Evolutionary conservation across 2,329 filamentous ascomycete genomes (phyloP).

Genomic region (Cyclaneusma minus): DNA sequence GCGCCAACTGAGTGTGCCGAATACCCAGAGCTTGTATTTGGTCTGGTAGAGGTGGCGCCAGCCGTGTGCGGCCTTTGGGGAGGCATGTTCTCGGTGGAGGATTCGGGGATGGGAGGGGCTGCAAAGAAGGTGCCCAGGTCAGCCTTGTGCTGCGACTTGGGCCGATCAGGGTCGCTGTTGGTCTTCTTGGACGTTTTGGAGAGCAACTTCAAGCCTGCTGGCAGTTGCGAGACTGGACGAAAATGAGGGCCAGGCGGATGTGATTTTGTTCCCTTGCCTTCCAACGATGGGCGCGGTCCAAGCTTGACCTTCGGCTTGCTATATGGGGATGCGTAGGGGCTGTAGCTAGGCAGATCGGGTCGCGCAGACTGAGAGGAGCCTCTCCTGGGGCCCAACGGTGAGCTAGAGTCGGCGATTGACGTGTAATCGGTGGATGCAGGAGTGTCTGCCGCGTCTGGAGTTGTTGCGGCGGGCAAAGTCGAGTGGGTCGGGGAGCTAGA

Average conservation of each 20-base stretch:
- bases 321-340: conserved; percentile 28
- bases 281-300: conserved; percentile 66
- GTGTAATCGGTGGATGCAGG: too few relatives aligned
- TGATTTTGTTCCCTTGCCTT: conserved; percentile 44
- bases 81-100: conserved; percentile 16
- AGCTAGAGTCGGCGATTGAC: conserved; percentile 4
- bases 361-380: conserved; percentile 33
- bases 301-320: conserved; percentile 75
- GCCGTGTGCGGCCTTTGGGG: conserved; percentile 11
- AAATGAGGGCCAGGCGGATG: conserved; percentile 43
- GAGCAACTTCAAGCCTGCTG: conserved; percentile 61
- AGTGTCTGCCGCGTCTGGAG: too few relatives aligned
- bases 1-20: conserved; percentile 10
- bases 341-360: conserved; percentile 32
- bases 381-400: conserved; percentile 10
- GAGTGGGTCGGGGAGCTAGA: conserved; percentile 4
- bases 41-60: conserved; percentile 17
- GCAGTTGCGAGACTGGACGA: conserved; percentile 64
- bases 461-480: too few relatives aligned
- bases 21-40: conserved; percentile 15
- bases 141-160: conserved; percentile 12
- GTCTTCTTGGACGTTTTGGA: conserved; percentile 40
- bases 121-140: too few relatives aligned
- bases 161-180: conserved; percentile 25
- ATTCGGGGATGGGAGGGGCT: conserved; percentile 12